Conservation (phyloP, 768 basidiomycete species). For the Phanerochaete sordida region DNA sequence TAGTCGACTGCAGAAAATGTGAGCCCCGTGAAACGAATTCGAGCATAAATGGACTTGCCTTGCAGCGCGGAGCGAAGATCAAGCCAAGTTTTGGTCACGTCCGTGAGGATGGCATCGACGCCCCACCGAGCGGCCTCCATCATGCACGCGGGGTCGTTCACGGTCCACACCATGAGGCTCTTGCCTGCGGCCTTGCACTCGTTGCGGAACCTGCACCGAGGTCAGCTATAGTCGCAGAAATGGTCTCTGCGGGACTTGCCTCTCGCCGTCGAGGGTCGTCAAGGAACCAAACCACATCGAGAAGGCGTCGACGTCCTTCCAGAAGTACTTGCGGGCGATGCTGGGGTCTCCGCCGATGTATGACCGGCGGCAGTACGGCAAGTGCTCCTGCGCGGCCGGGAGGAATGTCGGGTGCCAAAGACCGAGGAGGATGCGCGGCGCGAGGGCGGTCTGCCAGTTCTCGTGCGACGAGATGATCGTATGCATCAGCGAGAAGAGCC, state of each 20-base stretch:
- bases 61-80: conserved; percentile 31
- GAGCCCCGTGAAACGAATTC: neutral
- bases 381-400: conserved; percentile 61
- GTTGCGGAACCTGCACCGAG: conserved; percentile 59
- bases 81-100: conserved; percentile 38
- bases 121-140: conserved; percentile 73
- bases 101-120: conserved; percentile 45
- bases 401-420: conserved; percentile 94
- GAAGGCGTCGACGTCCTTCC: conserved; percentile 83
- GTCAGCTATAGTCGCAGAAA: neutral
- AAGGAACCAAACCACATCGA: conserved; percentile 77
- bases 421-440: conserved; percentile 77
- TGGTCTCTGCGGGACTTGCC: conserved; percentile 36
- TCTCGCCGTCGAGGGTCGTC: conserved; percentile 68
- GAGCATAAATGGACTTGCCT: conserved; percentile 6
- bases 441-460: conserved; percentile 71
- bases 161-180: conserved; percentile 93
- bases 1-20: conserved; percentile 52
- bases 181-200: conserved; percentile 81
- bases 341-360: conserved; percentile 76
- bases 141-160: conserved; percentile 86
- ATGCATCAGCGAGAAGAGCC: conserved; percentile 81
- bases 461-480: conserved; percentile 56
- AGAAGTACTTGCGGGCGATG: conserved; percentile 84
- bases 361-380: conserved; percentile 82